These are phyloP conservation scores for Moniliophthora roreri DNA, from an alignment of 1,284 basidiomycete species.

Conservation along the genomic window DNA sequence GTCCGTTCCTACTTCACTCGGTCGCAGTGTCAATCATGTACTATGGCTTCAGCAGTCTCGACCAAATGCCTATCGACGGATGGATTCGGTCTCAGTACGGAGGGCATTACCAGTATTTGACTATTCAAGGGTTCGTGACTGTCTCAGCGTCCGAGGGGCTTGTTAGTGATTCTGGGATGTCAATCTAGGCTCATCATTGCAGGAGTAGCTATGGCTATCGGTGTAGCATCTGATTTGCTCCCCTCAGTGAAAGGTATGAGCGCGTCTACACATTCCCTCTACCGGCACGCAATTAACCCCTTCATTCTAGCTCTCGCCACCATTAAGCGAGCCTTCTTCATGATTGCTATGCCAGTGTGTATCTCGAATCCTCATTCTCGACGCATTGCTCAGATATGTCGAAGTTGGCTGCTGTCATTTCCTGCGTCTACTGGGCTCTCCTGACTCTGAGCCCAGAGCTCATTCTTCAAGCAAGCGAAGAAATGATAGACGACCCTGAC, in stretches of 20 bases:
- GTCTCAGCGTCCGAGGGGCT: not conserved
- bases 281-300: not conserved
- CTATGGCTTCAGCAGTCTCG: slow-evolving; percentile 45
- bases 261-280: not conserved
- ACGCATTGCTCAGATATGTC: slow-evolving; percentile 5
- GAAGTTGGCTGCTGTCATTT: slow-evolving; percentile 66
- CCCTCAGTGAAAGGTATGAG: slow-evolving; percentile 43
- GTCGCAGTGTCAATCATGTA: slow-evolving; percentile 42
- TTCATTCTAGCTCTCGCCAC: slow-evolving; percentile 35
- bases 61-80: slow-evolving; percentile 31
- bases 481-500: slow-evolving; percentile 17
- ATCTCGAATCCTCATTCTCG: not conserved
- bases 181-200: slow-evolving; percentile 44
- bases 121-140: slow-evolving; percentile 67
- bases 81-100: slow-evolving; percentile 52
- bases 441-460: slow-evolving; percentile 50
- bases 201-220: slow-evolving; percentile 49
- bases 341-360: slow-evolving; percentile 62
- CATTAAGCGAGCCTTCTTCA: slow-evolving; percentile 56
- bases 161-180: not conserved
- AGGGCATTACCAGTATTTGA: slow-evolving; percentile 71
- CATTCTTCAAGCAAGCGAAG: slow-evolving; percentile 38
- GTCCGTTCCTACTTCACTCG: slow-evolving; percentile 37
- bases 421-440: slow-evolving; percentile 73
- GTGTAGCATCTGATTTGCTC: slow-evolving; percentile 49